A percentile compares a stretch with the other conserved stretches of the same genome.
Evolutionary conservation across 2,329 filamentous ascomycete genomes (phyloP).

Genomic region (Aureobasidium sp.): DNA sequence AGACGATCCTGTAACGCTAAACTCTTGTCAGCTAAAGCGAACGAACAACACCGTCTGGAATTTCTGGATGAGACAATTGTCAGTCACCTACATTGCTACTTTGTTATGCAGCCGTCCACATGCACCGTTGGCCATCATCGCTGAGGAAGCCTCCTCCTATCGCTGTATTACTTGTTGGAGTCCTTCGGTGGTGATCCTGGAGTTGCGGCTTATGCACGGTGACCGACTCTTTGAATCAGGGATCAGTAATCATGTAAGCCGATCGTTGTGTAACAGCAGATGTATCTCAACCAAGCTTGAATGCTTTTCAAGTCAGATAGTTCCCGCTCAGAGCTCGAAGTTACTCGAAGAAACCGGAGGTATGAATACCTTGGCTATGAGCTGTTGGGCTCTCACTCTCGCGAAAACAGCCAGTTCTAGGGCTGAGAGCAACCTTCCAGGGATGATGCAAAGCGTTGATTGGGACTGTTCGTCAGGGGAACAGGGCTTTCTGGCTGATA

Average conservation of each 20-base stretch:
- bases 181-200: background rate
- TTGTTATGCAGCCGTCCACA: conserved; percentile 10
- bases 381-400: background rate
- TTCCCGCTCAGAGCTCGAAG: background rate
- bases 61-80: background rate
- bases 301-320: background rate
- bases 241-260: background rate
- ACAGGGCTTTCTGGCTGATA: background rate
- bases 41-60: background rate
- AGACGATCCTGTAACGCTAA: conserved; percentile 19
- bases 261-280: background rate
- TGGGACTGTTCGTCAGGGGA: background rate
- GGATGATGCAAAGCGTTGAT: background rate
- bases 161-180: background rate
- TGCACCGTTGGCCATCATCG: background rate
- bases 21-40: background rate
- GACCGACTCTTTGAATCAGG: background rate
- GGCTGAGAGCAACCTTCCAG: background rate
- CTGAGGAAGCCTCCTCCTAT: background rate
- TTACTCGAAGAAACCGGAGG: background rate
- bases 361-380: background rate
- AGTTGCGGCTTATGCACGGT: background rate
- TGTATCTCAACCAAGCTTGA: background rate
- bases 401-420: background rate
- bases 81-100: conserved; percentile 10